Evolutionary conservation across 2,329 filamentous ascomycete species (phyloP), one percentile per base, ranked within the genome.

Genomic region (Byssochlamys sp.): DNA sequence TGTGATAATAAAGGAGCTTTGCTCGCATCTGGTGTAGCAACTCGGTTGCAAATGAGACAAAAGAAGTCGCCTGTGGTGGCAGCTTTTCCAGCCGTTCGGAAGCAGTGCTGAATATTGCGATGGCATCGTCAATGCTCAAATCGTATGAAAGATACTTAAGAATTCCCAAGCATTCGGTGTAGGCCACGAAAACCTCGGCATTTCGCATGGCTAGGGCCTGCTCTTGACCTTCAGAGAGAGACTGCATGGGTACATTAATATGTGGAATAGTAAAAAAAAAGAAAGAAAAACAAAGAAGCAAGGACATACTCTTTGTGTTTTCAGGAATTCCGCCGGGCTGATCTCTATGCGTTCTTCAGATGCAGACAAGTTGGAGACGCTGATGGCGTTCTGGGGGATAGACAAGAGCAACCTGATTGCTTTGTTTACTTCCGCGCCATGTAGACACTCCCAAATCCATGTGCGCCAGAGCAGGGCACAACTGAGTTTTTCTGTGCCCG

Each of bases 381-480:
- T 68, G 12, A 74, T 60, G 28, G 52, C 64, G 5, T 67, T 68
- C 24, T 73, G 67, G 2, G 72, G 65, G 54, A 79, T 74, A 6
- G 72, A 69, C 27, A 75, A 60, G 2, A 81, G 63, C 24, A 75
- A 62, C 39, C 70, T 63, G 4, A 75, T 64, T 12, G 77, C 75
- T 53, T 65, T 67, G 2, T 62, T 54, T 29, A 69, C 60, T 31
- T 79, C 67, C 2, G 68, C 70, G n/a, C 58, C 60, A 2, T 76
- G 72, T 3, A 94, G 73, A n/a, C 84, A 80, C 61, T 86, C 78
- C 85, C 87, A 91, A 0, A 85, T 77, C 81, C 85, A 88, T 1
- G 80, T 80, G 56, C 81, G 79, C 78, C 81, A 83, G 1, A 90
- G 70, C 1, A 79, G 62, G 9, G 79, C 70, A 49, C 62, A 63